phyloP scores from a whole-genome alignment of 306 rosid species.

The Argentina anserina region DNA sequence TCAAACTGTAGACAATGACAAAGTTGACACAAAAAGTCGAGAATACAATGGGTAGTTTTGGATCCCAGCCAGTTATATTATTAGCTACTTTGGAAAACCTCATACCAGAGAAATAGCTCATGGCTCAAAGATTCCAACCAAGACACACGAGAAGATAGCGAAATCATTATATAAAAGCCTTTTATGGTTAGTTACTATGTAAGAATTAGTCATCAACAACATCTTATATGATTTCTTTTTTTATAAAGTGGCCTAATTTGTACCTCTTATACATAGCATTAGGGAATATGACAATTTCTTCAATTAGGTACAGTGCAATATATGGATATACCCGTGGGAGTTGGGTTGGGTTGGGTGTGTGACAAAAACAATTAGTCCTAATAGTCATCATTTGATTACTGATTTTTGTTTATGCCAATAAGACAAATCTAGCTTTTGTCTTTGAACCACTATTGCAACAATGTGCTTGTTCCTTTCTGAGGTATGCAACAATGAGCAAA shows the following conservation, averaged over 20 bases:
- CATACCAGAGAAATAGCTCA: conserved; percentile 3
- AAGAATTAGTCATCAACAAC: not conserved
- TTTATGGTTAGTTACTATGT: not conserved
- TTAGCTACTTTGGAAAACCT: not conserved
- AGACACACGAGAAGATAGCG: not conserved
- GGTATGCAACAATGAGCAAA: not conserved
- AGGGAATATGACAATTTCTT: not conserved
- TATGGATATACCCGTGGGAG: not conserved
- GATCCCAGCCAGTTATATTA: not conserved
- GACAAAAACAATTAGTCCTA: not conserved
- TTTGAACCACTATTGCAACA: not conserved
- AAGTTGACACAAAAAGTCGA: not conserved
- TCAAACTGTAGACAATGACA: not conserved
- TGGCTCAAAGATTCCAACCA: not conserved
- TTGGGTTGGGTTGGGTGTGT: not conserved
- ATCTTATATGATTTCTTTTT: not conserved
- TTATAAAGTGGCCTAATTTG: not conserved
- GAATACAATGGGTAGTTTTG: not conserved
- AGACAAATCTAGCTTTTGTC: not conserved
- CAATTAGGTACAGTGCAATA: not conserved
- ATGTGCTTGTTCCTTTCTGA: conserved; percentile 1
- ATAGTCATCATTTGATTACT: not conserved
- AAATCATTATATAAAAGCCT: not conserved
- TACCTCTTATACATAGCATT: not conserved
- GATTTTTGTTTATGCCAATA: not conserved